Evolutionary conservation across 805 yeast species (phyloP).

Genomic region (Wickerhamiella australiensis): DNA sequence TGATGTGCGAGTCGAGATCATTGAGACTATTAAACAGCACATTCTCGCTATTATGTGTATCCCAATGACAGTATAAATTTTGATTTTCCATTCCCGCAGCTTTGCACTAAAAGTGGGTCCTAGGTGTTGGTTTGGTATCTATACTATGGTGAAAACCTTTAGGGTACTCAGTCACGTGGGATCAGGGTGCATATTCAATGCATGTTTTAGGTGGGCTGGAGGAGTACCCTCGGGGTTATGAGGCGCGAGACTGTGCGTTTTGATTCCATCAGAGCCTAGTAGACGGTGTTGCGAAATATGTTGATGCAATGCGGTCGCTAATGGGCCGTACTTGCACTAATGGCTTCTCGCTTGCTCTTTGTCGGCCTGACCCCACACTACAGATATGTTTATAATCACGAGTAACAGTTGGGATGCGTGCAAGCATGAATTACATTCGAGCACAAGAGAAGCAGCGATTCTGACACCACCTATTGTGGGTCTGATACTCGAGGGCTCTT

Average conservation of each 20-base stretch:
- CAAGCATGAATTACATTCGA: no score
- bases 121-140: neutral
- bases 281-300: no score
- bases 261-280: no score
- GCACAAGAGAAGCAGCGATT: no score
- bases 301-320: no score
- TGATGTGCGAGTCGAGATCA: slow-evolving; percentile 25
- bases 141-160: slow-evolving; percentile 7
- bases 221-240: neutral
- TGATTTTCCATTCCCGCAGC: slow-evolving; percentile 1
- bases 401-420: no score
- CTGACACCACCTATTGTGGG: no score
- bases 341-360: no score
- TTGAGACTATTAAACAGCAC: slow-evolving; percentile 22
- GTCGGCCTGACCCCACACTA: no score
- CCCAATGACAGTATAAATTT: slow-evolving; percentile 29
- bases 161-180: slow-evolving; percentile 7
- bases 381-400: no score
- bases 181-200: neutral
- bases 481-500: no score
- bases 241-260: neutral
- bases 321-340: no score
- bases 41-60: slow-evolving; percentile 24
- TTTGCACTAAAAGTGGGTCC: neutral
- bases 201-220: neutral